Conservation (phyloP, 2,329 filamentous ascomycete species). For the Sarocladium brachiariae region DNA sequence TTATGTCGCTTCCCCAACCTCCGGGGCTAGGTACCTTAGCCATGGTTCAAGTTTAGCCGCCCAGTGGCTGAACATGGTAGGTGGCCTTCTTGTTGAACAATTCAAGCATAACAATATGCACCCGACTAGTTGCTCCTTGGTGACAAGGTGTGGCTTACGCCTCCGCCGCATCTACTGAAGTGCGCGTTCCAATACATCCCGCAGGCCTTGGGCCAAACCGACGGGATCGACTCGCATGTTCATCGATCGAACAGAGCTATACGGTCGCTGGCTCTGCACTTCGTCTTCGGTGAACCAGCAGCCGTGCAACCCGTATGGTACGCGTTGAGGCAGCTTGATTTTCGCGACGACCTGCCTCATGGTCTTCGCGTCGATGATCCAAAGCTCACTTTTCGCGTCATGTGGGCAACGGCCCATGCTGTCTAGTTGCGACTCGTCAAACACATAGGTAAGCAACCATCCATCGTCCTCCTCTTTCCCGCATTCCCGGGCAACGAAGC, state of each 20-base stretch:
- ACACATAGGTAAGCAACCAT: constrained; percentile 61
- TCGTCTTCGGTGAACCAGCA: constrained; percentile 51
- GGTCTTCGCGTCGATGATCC: constrained; percentile 57
- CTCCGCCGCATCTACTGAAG: not conserved
- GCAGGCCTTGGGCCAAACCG: not conserved
- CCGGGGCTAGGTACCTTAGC: no score
- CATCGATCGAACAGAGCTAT: constrained; percentile 1
- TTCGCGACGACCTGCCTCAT: constrained; percentile 56
- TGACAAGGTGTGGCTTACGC: not conserved
- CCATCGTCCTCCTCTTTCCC: constrained; percentile 53
- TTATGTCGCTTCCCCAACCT: no score
- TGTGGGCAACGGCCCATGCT: constrained; percentile 35
- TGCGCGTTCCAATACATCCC: constrained; percentile 9
- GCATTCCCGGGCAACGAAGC: constrained; percentile 47
- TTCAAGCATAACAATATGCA: not conserved
- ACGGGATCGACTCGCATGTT: not conserved
- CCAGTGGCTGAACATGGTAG: no score
- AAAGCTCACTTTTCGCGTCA: constrained; percentile 52
- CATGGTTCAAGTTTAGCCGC: no score
- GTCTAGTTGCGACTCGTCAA: constrained; percentile 61
- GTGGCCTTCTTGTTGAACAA: no score
- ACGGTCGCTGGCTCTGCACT: constrained; percentile 38
- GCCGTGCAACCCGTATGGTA: constrained; percentile 64
- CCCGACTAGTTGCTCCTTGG: not conserved
- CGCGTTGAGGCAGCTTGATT: constrained; percentile 55